Evolutionary conservation across 2,329 filamentous ascomycete species (phyloP), one percentile per base, ranked within the genome.

Genomic region (Neophaeococcomyces mojaviensis): DNA sequence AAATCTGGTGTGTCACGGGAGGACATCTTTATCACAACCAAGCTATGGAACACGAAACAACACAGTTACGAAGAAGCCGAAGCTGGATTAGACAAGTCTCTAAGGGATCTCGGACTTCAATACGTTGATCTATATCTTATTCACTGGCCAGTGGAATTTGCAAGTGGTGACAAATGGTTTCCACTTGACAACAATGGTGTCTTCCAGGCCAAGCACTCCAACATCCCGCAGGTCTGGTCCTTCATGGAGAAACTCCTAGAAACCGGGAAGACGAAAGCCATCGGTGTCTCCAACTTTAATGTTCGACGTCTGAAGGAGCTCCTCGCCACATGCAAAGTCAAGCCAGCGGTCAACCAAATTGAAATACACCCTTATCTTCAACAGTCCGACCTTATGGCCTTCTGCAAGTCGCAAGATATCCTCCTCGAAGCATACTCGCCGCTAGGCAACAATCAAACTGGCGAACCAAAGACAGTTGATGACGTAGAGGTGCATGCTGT

Each of bases 401-500:
- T 80, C 63, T 77, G 73, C 62, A 62, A 68, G 46, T 58, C 66
- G 33, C 61, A 76, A 24, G 66, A 68, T 4, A 77, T 79, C 46
- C 55, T 76, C 30, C 63, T 79, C 41, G 67, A 78, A 61, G 71
- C 74, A 0, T 78, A 75, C 58, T 70, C 68, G 35, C 73, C 72
- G 1, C 63, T 77, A 4, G 71, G 81, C 16, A 71, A 78, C 36
- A 88, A 86, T 46, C 69, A 84, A 67, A 82, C 81, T 3, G 78
- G 79, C 37, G 76, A 79, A 10, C 81, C 82, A 44, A 69, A 85
- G 49, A 69, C 85, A 57, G 74, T 76, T 51, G 78, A 79, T 47
- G 80, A 78, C 60, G 74, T 78, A 1, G 73, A 82, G 30, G 67
- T 82, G 41, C 73, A 79, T 64, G 68, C 84, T 43, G 78, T 84